phyloP scores from a whole-genome alignment of 768 basidiomycete species.

The Serendipita sp. region DNA sequence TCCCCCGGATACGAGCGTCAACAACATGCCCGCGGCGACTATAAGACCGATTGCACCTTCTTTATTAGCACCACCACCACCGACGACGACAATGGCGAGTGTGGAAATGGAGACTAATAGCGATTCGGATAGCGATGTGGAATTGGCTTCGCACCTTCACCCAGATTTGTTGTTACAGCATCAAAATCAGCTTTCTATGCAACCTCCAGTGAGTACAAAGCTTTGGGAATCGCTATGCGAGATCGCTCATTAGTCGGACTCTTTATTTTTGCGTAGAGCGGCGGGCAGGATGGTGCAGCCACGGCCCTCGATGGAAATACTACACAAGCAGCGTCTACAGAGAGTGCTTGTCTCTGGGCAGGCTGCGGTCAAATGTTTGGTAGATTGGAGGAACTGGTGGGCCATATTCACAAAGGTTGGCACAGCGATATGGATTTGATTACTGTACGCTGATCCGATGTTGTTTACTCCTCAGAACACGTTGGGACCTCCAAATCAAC shows the following conservation, averaged over 20 bases:
- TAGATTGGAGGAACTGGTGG: neutral
- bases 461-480: constrained; percentile 13
- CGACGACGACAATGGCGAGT: neutral
- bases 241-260: no score
- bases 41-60: neutral
- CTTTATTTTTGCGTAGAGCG: neutral
- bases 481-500: constrained; percentile 14
- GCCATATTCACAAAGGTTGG: neutral
- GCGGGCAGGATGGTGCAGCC: neutral
- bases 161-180: neutral
- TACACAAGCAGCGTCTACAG: neutral
- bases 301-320: neutral
- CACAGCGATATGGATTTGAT: neutral
- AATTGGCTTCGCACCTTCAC: constrained; percentile 1
- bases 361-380: constrained; percentile 3
- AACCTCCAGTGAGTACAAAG: neutral
- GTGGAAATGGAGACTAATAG: neutral
- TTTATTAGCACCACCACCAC: neutral
- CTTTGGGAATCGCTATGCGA: no score
- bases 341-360: neutral
- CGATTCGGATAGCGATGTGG: constrained; percentile 1
- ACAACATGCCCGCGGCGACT: neutral
- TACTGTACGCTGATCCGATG: no score
- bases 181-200: neutral
- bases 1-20: no score